Evolutionary conservation across 2,329 filamentous ascomycete genomes (phyloP).

Genomic region (Epichloe sibirici): DNA sequence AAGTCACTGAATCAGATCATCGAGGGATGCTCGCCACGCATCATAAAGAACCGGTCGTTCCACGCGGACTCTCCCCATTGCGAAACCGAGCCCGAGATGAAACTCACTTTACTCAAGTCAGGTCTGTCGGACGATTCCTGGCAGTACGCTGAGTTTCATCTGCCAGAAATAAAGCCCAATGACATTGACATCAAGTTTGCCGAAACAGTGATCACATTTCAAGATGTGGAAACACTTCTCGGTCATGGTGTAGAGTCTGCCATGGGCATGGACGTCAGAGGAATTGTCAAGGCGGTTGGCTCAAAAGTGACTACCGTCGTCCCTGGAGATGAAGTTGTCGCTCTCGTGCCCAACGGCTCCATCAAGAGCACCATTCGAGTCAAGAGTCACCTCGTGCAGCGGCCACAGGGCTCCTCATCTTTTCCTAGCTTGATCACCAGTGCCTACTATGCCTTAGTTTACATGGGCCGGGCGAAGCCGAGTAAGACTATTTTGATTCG

Average conservation of each 20-base stretch:
- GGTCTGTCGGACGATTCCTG: constrained; percentile 15
- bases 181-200: constrained; percentile 30
- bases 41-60: constrained; percentile 12
- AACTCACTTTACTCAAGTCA: constrained; percentile 15
- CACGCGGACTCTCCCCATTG: not conserved
- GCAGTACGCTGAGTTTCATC: constrained; percentile 13
- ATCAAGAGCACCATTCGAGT: constrained; percentile 23
- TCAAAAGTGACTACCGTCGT: constrained; percentile 18
- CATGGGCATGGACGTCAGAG: constrained; percentile 30
- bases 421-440: constrained; percentile 27
- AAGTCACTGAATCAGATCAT: constrained; percentile 30
- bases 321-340: constrained; percentile 29
- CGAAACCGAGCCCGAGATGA: constrained; percentile 6
- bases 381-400: constrained; percentile 24
- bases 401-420: constrained; percentile 12
- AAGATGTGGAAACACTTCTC: constrained; percentile 24
- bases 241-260: constrained; percentile 19
- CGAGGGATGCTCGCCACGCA: constrained; percentile 17
- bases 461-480: constrained; percentile 16
- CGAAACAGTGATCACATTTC: constrained; percentile 20
- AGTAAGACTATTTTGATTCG: constrained; percentile 29
- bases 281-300: constrained; percentile 24
- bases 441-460: constrained; percentile 29
- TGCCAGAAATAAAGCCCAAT: constrained; percentile 13
- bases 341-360: constrained; percentile 22